Base-by-base conservation (phyloP, 1,139 yeast genomes). In the Geotrichum fermentans region DNA sequence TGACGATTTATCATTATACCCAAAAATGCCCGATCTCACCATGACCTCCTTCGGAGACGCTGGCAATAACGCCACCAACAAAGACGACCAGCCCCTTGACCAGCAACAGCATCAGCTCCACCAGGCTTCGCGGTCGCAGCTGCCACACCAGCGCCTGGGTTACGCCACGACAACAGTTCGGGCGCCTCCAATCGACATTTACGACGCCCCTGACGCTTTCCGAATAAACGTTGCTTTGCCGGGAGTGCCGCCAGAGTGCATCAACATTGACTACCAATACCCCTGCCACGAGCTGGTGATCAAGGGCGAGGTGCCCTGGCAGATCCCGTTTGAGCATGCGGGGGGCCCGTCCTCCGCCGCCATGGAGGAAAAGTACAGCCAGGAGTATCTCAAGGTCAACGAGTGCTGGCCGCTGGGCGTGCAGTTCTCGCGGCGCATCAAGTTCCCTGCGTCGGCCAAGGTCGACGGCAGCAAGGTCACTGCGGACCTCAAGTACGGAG, bases 401-500 rank as follows among this genome's bases (percentile, higher is more conserved):
- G 47, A 43, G 26, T 35, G 40, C 40, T 43, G 47, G 47, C 36
- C 47, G 8, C 10, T 26, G 4, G 47, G 47, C 32, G 29, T 30
- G 3, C 20, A 22, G 29, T 43, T 43, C 22, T 35, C 39, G 28
- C 22, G 47, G 35, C 40, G 39, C 14, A 37, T 43, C 34, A 43
- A 35, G 29, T 43, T 43, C 22, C 47, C 47, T 8, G 33, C 28
- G 20, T 11, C n/a, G 5, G 33, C 40, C 17, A 35, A 28, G 26
- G 47, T 43, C 35, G 40, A 43, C 22, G 40, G 40, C 34, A 43
- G 40, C 29, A 35, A 36, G 24, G 40, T 43, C 17, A 35, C 47
- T 3, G 47, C 47, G 4, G 47, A 43, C 34, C 20, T 43, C 20
- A 43, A 43, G 26, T 43, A 24, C 20, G 47, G 47, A 3, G 40